Evolutionary conservation across 768 basidiomycete species (phyloP), one percentile per base, ranked within the genome.

Genomic region (Amanita polypyramis): DNA sequence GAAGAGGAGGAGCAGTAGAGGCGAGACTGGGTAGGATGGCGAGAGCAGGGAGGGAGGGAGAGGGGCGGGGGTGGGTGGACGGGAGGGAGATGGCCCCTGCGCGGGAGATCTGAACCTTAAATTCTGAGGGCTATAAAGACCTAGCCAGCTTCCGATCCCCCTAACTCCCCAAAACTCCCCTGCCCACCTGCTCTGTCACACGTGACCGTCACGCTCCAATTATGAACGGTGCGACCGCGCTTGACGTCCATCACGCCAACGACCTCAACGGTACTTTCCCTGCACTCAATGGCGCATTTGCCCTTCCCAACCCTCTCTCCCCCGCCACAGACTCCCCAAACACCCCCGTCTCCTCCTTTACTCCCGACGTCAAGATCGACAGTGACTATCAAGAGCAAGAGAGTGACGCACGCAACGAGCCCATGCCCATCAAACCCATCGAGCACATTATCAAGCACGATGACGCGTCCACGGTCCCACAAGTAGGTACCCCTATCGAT

Each of bases 71-170:
- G 50, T 56, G 55, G 51, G 62, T 58, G 66, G 63, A 60, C 61
- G 60, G 62, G 62, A 59, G 56, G 56, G 60, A 60, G 62, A 66
- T 79, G 79, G 79, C 73, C 80, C 80, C 74, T 79, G 81, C 79
- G 77, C 76, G 73, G 77, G 78, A 79, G 79, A 80, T 79, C 79
- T 70, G 81, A 85, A 85, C 81, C 80, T 85, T 83, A 84, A 80
- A 74, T 85, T 75, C 70, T 69, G 65, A 69, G 70, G 73, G 72
- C 78, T 85, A 85, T 85, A 85, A 85, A 82, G 81, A 78, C 80
- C 73, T 77, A 77, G 74, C 70, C 70, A 70, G 67, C 70, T 70
- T 74, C 70, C 67, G 72, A 75, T 74, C 73, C 72, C 75, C 77
- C 80, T 80, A 76, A 77, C 70, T 77, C 79, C 76, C 76, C 74